These are phyloP conservation scores for Acer saccharum DNA, from an alignment of 345 rosid species.

Conservation along the genomic window DNA sequence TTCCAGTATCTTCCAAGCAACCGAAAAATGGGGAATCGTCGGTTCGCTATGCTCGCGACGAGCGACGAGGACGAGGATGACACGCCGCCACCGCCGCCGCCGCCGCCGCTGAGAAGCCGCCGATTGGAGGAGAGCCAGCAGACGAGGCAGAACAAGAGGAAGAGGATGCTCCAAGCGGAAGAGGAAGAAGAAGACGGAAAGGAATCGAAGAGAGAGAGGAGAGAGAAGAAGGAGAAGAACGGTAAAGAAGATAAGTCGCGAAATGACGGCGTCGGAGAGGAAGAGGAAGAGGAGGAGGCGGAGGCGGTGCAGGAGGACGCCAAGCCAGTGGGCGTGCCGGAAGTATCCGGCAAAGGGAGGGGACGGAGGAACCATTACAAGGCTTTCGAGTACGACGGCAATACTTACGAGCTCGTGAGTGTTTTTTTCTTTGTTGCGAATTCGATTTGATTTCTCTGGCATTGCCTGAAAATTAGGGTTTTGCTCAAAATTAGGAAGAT, in stretches of 20 bases:
- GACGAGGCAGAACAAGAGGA: constrained; percentile 46
- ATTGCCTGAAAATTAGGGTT: constrained; percentile 15
- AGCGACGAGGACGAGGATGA: constrained; percentile 84
- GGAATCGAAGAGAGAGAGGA: constrained; percentile 32
- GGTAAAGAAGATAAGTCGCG: constrained; percentile 23
- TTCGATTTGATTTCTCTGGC: background rate
- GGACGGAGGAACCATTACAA: constrained; percentile 57
- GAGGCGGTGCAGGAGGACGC: constrained; percentile 75
- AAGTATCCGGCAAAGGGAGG: constrained; percentile 80
- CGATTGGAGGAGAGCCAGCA: constrained; percentile 34
- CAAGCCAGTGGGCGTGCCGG: constrained; percentile 65
- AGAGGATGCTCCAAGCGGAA: constrained; percentile 52
- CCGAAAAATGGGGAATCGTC: constrained; percentile 53
- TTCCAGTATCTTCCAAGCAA: background rate
- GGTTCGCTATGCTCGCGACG: constrained; percentile 70
- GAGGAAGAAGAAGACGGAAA: constrained; percentile 25
- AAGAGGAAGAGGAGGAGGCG: constrained; percentile 28
- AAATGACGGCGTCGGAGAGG: constrained; percentile 27
- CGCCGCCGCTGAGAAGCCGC: constrained; percentile 21
- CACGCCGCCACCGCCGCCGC: constrained; percentile 14
- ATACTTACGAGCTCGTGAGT: constrained; percentile 79
- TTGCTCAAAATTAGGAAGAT: background rate
- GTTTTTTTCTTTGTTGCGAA: background rate
- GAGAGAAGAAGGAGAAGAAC: constrained; percentile 26
- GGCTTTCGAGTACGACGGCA: constrained; percentile 79